These are phyloP conservation scores for Galerina sulciceps DNA, from an alignment of 768 basidiomycete species.

Conservation along the genomic window DNA sequence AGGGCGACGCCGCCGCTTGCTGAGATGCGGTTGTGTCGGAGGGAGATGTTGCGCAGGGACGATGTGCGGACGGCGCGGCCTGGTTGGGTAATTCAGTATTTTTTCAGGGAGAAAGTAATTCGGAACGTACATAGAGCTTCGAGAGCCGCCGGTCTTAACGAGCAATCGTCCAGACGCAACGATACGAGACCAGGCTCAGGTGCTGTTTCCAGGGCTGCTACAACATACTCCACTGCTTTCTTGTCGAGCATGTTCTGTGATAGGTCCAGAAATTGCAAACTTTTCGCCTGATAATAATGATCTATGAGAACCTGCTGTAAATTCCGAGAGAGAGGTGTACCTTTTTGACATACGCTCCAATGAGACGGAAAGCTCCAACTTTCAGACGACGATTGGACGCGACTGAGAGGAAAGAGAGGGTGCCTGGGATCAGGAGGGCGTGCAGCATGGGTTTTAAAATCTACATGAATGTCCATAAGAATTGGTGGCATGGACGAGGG, in stretches of 20 bases:
- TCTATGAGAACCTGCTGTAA: neutral
- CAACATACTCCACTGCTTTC: slow-evolving; percentile 81
- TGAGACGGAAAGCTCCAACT: slow-evolving; percentile 70
- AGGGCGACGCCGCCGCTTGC: slow-evolving; percentile 87
- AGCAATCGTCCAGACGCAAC: slow-evolving; percentile 88
- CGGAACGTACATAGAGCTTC: slow-evolving; percentile 75
- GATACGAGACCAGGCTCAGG: slow-evolving; percentile 70
- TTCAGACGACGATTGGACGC: slow-evolving; percentile 88
- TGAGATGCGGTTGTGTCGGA: slow-evolving; percentile 87
- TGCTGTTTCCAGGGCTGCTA: slow-evolving; percentile 62
- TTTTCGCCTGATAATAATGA: slow-evolving; percentile 57
- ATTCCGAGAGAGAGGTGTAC: slow-evolving; percentile 36
- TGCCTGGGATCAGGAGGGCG: slow-evolving; percentile 81
- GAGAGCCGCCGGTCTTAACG: slow-evolving; percentile 70
- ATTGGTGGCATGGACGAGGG: neutral
- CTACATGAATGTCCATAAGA: slow-evolving; percentile 38
- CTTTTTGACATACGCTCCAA: slow-evolving; percentile 82
- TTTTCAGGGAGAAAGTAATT: neutral
- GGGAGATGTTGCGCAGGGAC: slow-evolving; percentile 83
- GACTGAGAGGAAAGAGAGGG: slow-evolving; percentile 81
- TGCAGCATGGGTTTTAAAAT: slow-evolving; percentile 89
- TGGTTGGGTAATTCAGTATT: slow-evolving; percentile 29
- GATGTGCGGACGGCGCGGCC: slow-evolving; percentile 86
- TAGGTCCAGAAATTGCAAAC: slow-evolving; percentile 85
- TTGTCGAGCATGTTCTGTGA: slow-evolving; percentile 88